Base-by-base conservation (phyloP, 2,329 filamentous ascomycete species). In the Penicillium sp. region DNA sequence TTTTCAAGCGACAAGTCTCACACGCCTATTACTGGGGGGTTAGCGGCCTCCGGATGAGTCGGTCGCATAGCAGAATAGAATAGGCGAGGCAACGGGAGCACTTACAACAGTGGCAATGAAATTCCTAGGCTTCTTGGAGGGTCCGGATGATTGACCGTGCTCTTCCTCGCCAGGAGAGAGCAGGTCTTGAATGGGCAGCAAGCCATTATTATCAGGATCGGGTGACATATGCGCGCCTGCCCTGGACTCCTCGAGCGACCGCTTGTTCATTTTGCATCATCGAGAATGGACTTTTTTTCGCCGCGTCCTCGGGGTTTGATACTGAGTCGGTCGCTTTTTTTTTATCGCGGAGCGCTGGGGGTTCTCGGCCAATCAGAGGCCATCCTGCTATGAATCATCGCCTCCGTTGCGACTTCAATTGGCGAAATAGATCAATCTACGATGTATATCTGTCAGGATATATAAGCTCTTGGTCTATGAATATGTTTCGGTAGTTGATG, bases 1-100 rank as follows among this genome's bases (percentile, higher is more conserved):
- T 83, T 64, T 81, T 81, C 48, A 78, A 69, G 27, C 81, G 75
- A 64, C 81, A 84, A 16, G 75, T 77, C 63, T 84, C 81, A 63
- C 81, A 84, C 2, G 81, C 81, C 80, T 79, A 60, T 59, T 47
- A 51, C n/a, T 11, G 25, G 38, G 38, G 38, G 25, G 21, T 45
- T 27, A 56, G 45, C 45, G 33, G 41, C 8, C 9, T 23, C 27
- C 23, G 19, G 15, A 11, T 11, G 43, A 5, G 4, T 29, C 25
- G 50, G 45, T 41, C 27, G 54, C 27, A 15, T 16, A 21, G 8
- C 2, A 19, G 2, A 46, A 27, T 41, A 6, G 1, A 21, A 16
- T 23, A 41, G 13, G 1, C 10, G 2, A 56, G 16, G 3, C 21
- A 11, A 19, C 3, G 4, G 0, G 15, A 13, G 34, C 25, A 65